phyloP scores from a whole-genome alignment of 2,329 filamentous ascomycete species.

The Pseudogymnoascus sp. region DNA sequence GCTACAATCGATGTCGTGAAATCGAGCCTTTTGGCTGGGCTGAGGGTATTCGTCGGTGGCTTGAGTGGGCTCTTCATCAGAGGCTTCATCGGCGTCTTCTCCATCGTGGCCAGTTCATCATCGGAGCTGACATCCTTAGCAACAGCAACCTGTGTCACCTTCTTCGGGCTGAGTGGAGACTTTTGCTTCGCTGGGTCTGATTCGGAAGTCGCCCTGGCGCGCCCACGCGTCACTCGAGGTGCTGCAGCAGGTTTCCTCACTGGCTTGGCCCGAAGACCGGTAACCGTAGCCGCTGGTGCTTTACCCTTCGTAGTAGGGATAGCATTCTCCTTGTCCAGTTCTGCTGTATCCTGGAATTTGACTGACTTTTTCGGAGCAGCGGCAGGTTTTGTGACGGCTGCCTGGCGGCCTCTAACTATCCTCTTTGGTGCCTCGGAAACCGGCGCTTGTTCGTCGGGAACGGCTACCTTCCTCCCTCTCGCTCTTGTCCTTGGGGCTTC shows the following conservation, averaged over 20 bases:
- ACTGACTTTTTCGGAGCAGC: conserved; percentile 51
- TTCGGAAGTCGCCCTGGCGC: conserved; percentile 24
- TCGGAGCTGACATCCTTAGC: conserved; percentile 42
- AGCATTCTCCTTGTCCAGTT: conserved; percentile 58
- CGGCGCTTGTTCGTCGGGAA: conserved; percentile 22
- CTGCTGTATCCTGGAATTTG: conserved; percentile 44
- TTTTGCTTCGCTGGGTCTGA: conserved; percentile 34
- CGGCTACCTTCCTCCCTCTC: conserved; percentile 22
- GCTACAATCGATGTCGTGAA: conserved; percentile 26
- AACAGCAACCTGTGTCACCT: conserved; percentile 49
- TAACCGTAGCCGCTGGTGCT: conserved; percentile 18
- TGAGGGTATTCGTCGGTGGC: conserved; percentile 31
- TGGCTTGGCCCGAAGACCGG: conserved; percentile 39
- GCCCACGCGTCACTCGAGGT: conserved; percentile 2
- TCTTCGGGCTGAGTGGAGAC: conserved; percentile 56
- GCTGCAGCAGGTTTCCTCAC: conserved; percentile 39
- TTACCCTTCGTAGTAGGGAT: conserved; percentile 38
- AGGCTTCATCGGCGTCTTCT: conserved; percentile 43
- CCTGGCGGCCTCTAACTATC: conserved; percentile 30
- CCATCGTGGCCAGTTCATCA: conserved; percentile 49
- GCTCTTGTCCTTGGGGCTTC: conserved; percentile 26
- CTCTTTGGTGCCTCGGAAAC: conserved; percentile 33
- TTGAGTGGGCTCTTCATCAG: conserved; percentile 51
- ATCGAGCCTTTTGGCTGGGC: conserved; percentile 31
- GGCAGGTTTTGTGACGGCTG: conserved; percentile 32